Evolutionary conservation across 192 early-diverging fungal species (phyloP).

Genomic region (Umbelopsis ramanniana): DNA sequence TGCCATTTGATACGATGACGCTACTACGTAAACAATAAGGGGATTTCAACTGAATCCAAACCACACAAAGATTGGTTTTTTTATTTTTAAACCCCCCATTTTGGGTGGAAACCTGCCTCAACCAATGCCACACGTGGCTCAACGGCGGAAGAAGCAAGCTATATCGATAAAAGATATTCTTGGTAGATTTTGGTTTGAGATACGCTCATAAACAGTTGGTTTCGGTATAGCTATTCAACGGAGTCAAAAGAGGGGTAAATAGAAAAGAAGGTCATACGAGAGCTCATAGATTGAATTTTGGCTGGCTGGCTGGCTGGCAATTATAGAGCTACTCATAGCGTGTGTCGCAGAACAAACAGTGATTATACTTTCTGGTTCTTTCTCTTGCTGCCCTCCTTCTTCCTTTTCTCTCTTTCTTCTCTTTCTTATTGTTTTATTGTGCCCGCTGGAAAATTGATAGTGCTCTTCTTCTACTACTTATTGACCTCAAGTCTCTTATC

Average conservation of each 20-base stretch:
- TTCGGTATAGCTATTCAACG: neutral
- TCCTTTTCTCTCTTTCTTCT: neutral
- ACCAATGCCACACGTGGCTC: conserved; percentile 11
- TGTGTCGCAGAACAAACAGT: neutral
- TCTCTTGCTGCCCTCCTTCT: neutral
- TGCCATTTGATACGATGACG: no score
- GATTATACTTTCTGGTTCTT: neutral
- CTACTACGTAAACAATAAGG: neutral
- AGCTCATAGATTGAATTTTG: no score
- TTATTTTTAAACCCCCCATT: neutral
- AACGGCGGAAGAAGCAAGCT: no score
- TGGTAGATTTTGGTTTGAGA: no score
- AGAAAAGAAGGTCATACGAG: neutral
- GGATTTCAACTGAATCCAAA: no score
- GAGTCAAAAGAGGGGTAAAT: conserved; percentile 9
- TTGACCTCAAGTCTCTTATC: conserved; percentile 27
- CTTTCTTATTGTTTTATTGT: neutral
- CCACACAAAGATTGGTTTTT: no score
- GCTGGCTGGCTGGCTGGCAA: no score
- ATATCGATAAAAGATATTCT: no score
- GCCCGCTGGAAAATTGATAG: no score
- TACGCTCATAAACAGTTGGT: no score
- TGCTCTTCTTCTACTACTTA: no score
- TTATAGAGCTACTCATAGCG: no score
- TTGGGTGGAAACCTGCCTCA: neutral